Conservation (phyloP, 139 green algal species). For the Closterium sp. region DNA sequence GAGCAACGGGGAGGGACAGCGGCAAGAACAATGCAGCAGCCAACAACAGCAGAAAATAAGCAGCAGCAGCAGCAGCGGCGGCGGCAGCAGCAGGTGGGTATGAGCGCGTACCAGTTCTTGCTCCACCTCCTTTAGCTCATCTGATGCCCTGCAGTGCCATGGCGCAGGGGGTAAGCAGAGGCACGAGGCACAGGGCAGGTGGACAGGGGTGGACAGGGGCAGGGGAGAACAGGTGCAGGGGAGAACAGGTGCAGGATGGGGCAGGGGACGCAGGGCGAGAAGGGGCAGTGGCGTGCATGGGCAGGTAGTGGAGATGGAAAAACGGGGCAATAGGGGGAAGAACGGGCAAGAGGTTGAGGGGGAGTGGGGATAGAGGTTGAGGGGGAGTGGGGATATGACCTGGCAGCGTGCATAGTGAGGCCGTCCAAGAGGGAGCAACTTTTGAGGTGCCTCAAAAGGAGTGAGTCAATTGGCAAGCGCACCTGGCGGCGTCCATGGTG, state of each 20-base stretch:
- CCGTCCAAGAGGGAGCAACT: constrained; percentile 67
- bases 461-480: no score
- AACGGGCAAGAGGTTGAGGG: background rate
- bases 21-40: no score
- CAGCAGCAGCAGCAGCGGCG: no score
- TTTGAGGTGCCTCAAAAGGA: no score
- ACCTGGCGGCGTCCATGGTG: background rate
- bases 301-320: no score
- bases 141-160: constrained; percentile 4
- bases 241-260: no score
- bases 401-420: background rate
- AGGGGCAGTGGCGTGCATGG: background rate
- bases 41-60: background rate
- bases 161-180: background rate
- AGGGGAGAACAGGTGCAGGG: no score
- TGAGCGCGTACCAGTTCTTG: constrained; percentile 25
- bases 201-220: background rate
- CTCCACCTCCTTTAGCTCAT: constrained; percentile 57
- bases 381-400: background rate
- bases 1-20: background rate
- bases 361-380: background rate
- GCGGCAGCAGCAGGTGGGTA: background rate
- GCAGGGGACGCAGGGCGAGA: background rate
- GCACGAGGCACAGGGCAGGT: background rate
- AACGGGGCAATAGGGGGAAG: no score